Base-by-base conservation (phyloP, 169 alveolate genomes). In the Plasmodium gaboni region DNA sequence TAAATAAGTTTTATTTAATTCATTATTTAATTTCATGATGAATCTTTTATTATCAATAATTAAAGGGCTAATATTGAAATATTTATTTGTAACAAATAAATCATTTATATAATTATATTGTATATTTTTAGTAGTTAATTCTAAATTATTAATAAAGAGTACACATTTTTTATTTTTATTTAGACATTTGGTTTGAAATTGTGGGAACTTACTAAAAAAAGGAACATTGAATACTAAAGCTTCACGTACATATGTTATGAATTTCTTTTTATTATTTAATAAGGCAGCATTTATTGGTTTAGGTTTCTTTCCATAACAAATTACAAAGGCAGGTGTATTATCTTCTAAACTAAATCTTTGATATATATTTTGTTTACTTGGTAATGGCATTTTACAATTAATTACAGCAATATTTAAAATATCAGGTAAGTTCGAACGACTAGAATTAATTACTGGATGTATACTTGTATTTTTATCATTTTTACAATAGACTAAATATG, bases 61-160 rank as follows among this genome's bases (percentile, higher is more conserved):
- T 73, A 85, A n/a, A 1, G 91, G 74, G 17, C 64, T 85, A 1
- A 85, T 32, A 55, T 38, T 61, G 60, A 69, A 85, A 69, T 48
- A 85, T 85, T 85, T 85, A 85, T 85, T 85, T 42, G 44, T 85
- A 69, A 85, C 46, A 57, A 85, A 85, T 19, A 85, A 55, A 63
- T 85, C 91, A 64, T 85, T 85, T 68, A 85, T 85, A 10, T 85
- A 85, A 68, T 85, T 85, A 69, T 85, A 85, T 69, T 85, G 69
- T 1, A 13, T 71, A 42, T 60, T 69, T 4, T 28, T 68, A 46
- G 19, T 53, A 1, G 61, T 67, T 22, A 85, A 55, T 32, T 85
- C 24, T 32, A 55, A n/a, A 7, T 59, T 48, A 17, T 60, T 59
- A 8, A 85, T 69, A 61, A 85, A 85, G 7, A 85, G 19, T 19